Evolutionary conservation across 495 filamentous ascomycete species (phyloP).

Genomic region (Bacidia gigantensis): DNA sequence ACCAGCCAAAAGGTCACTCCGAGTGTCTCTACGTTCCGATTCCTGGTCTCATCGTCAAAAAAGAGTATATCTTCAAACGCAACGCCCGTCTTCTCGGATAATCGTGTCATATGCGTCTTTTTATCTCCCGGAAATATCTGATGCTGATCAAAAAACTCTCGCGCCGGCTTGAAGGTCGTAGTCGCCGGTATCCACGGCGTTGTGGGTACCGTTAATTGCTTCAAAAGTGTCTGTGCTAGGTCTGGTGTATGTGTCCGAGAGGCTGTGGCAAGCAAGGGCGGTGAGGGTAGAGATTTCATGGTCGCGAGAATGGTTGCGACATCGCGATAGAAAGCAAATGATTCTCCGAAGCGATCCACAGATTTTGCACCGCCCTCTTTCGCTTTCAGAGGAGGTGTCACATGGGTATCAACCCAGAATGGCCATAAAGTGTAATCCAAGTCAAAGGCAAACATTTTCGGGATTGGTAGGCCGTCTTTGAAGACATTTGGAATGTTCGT

Average conservation of each 20-base stretch:
- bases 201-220: conserved; percentile 48
- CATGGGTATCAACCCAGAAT: conserved; percentile 93
- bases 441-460: conserved; percentile 80
- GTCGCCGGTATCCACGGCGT: conserved; percentile 2
- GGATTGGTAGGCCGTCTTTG: conserved; percentile 65
- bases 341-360: conserved; percentile 50
- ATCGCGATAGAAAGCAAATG: conserved; percentile 68
- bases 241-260: conserved; percentile 74
- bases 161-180: conserved; percentile 32
- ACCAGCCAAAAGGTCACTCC: conserved; percentile 78
- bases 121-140: conserved; percentile 88
- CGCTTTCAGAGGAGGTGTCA: conserved; percentile 63
- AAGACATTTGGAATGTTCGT: conserved; percentile 43
- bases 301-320: conserved; percentile 58
- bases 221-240: conserved; percentile 67
- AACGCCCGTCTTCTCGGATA: conserved; percentile 51
- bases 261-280: conserved; percentile 59
- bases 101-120: conserved; percentile 62
- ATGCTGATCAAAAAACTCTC: conserved; percentile 66
- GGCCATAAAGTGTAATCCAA: conserved; percentile 97
- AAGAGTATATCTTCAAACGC: conserved; percentile 79
- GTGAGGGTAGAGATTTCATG: conserved; percentile 27
- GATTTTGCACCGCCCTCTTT: conserved; percentile 41
- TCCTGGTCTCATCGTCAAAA: conserved; percentile 86
- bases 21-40: conserved; percentile 69